These are phyloP conservation scores for Linum trigynum DNA, from an alignment of 345 rosid species.

Conservation along the genomic window DNA sequence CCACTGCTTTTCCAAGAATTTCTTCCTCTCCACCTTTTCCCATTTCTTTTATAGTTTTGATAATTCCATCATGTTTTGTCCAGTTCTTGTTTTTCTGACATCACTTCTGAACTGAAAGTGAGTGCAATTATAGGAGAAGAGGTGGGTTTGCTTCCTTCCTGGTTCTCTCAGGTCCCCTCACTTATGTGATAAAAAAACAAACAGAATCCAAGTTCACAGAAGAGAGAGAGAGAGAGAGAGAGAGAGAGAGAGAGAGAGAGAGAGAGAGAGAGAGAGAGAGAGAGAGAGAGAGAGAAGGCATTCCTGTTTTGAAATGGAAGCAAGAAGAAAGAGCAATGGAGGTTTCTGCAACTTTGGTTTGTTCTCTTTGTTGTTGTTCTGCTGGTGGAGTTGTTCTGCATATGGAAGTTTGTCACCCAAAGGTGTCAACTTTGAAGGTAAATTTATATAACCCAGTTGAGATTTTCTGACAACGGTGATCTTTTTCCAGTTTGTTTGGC, in stretches of 20 bases:
- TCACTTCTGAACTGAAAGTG: constrained; percentile 19
- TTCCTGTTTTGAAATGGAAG: constrained; percentile 24
- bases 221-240: constrained; percentile 12
- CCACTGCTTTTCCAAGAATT: constrained; percentile 19
- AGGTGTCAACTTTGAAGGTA: constrained; percentile 93
- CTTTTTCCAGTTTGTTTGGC: neutral
- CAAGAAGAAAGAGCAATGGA: constrained; percentile 18
- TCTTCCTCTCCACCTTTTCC: neutral
- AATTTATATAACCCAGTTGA: neutral
- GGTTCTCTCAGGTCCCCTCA: constrained; percentile 17
- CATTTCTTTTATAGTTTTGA: neutral
- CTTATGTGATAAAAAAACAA: constrained; percentile 1
- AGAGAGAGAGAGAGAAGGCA: constrained; percentile 5
- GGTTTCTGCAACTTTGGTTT: neutral
- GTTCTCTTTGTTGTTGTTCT: constrained; percentile 17
- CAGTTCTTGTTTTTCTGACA: constrained; percentile 25
- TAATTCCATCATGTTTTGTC: neutral
- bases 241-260: no score
- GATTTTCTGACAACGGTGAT: neutral
- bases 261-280: no score
- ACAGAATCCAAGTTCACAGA: constrained; percentile 18
- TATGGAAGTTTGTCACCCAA: constrained; percentile 60
- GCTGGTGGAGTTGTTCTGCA: constrained; percentile 23
- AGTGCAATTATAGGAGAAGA: constrained; percentile 24
- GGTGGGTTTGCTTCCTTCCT: constrained; percentile 11